phyloP scores from a whole-genome alignment of 495 filamentous ascomycete species.

The Friedmanniomyces simplex region DNA sequence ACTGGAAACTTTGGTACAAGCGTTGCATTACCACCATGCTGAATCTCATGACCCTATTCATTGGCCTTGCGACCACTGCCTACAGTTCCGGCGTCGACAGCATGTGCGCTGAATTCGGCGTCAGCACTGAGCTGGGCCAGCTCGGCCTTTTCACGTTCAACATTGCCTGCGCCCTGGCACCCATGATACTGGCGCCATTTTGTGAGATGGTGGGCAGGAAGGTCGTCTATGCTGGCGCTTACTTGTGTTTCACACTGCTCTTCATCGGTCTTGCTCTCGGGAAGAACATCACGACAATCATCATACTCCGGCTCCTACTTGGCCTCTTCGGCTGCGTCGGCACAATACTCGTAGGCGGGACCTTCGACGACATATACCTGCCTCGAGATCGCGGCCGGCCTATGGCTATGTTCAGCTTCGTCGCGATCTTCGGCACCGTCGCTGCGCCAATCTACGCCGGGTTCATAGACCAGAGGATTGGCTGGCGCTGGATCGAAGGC shows the following conservation, averaged over 20 bases:
- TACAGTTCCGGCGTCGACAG: slow-evolving; percentile 36
- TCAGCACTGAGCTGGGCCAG: slow-evolving; percentile 31
- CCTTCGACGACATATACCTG: slow-evolving; percentile 15
- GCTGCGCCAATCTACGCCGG: slow-evolving; percentile 16
- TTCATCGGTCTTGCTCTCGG: slow-evolving; percentile 34
- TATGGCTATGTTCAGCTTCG: slow-evolving; percentile 18
- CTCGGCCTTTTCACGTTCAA: slow-evolving; percentile 37
- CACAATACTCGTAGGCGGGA: slow-evolving; percentile 18
- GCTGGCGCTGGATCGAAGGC: slow-evolving; percentile 18
- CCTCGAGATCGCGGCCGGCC: slow-evolving; percentile 5
- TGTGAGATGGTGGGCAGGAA: slow-evolving; percentile 37
- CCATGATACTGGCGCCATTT: slow-evolving; percentile 38
- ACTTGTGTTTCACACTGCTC: slow-evolving; percentile 34
- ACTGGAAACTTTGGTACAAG: slow-evolving; percentile 34
- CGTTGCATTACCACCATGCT: slow-evolving; percentile 36
- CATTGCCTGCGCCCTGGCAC: slow-evolving; percentile 26
- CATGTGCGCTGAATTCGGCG: slow-evolving; percentile 34
- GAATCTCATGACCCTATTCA: slow-evolving; percentile 40
- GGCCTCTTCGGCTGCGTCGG: slow-evolving; percentile 20
- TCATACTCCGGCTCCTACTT: slow-evolving; percentile 14
- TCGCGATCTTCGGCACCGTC: slow-evolving; percentile 18
- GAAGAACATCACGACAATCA: slow-evolving; percentile 32
- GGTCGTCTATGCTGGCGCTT: slow-evolving; percentile 34
- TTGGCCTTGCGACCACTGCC: slow-evolving; percentile 40
- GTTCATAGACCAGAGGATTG: slow-evolving; percentile 17